phyloP scores from a whole-genome alignment of 495 filamentous ascomycete species.

The Parathielavia hyrcaniae region DNA sequence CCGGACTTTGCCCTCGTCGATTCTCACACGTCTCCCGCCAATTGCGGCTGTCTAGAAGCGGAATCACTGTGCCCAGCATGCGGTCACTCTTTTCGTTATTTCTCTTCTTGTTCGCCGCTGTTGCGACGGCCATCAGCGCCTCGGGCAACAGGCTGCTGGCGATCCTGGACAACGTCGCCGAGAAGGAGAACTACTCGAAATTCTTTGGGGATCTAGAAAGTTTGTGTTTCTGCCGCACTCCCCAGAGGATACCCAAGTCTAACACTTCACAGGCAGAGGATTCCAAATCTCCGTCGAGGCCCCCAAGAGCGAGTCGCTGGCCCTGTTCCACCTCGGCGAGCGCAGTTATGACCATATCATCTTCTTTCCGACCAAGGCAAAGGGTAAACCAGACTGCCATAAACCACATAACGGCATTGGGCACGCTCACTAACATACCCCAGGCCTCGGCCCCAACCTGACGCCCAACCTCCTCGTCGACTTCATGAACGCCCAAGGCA shows the following conservation, averaged over 20 bases:
- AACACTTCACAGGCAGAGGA: slow-evolving; percentile 59
- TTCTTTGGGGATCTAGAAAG: slow-evolving; percentile 78
- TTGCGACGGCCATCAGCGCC: slow-evolving; percentile 70
- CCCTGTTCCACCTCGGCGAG: slow-evolving; percentile 82
- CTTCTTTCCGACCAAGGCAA: slow-evolving; percentile 78
- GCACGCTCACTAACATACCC: slow-evolving; percentile 30
- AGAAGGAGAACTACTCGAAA: slow-evolving; percentile 72
- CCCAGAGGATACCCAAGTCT: slow-evolving; percentile 10
- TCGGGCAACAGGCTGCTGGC: slow-evolving; percentile 78
- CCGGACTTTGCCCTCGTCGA: slow-evolving; percentile 11
- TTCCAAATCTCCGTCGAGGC: slow-evolving; percentile 75
- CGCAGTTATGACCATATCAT: slow-evolving; percentile 84
- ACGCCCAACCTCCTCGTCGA: slow-evolving; percentile 82
- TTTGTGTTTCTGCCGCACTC: slow-evolving; percentile 33
- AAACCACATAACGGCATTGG: background rate
- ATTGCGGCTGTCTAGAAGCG: slow-evolving; percentile 21
- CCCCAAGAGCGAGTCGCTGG: slow-evolving; percentile 75
- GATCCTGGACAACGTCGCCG: slow-evolving; percentile 72
- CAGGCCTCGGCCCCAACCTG: slow-evolving; percentile 80
- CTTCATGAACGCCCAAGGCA: slow-evolving; percentile 86
- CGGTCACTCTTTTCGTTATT: slow-evolving; percentile 67
- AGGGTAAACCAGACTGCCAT: slow-evolving; percentile 52
- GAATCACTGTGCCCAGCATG: slow-evolving; percentile 48
- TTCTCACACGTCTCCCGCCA: slow-evolving; percentile 3
- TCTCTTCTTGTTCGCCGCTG: slow-evolving; percentile 55